Percentiles rank a stretch among this genome's conserved stretches.
These are phyloP conservation scores for Thraustotheca clavata DNA, from an alignment of 352 stramenopile genomes.

Conservation along the genomic window DNA sequence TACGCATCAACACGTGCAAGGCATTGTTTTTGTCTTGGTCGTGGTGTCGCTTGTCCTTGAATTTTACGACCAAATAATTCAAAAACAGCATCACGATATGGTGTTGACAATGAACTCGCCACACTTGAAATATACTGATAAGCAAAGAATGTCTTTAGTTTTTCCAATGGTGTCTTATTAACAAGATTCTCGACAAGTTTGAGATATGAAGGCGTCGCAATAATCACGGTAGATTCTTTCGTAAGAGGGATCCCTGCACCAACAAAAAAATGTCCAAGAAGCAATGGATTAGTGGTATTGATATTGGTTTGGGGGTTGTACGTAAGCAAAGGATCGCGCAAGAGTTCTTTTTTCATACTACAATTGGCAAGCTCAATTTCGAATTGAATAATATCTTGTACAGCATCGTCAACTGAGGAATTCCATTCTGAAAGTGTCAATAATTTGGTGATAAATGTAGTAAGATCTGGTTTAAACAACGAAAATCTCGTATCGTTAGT, in stretches of 20 bases:
- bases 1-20: conserved; percentile 56
- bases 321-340: conserved; percentile 77
- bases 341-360: conserved; percentile 84
- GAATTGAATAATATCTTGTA: conserved; percentile 69
- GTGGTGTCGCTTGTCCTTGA: conserved; percentile 70
- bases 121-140: conserved; percentile 49
- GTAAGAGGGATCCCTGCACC: conserved; percentile 34
- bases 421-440: conserved; percentile 53
- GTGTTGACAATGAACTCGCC: conserved; percentile 35
- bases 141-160: conserved; percentile 38
- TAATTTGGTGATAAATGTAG: conserved; percentile 64
- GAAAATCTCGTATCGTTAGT: conserved; percentile 79
- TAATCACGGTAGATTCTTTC: conserved; percentile 36
- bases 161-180: conserved; percentile 30
- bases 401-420: conserved; percentile 24
- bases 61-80: conserved; percentile 80
- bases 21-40: conserved; percentile 87
- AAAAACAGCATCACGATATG: conserved; percentile 85
- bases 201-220: conserved; percentile 57
- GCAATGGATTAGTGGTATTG: conserved; percentile 43
- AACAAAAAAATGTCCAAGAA: conserved; percentile 45
- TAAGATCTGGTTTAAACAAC: conserved; percentile 57
- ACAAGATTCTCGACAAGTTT: conserved; percentile 41
- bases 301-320: conserved; percentile 87
- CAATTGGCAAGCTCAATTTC: conserved; percentile 72